Base-by-base conservation (phyloP, 495 filamentous ascomycete genomes). In the Cladorrhinum samala region DNA sequence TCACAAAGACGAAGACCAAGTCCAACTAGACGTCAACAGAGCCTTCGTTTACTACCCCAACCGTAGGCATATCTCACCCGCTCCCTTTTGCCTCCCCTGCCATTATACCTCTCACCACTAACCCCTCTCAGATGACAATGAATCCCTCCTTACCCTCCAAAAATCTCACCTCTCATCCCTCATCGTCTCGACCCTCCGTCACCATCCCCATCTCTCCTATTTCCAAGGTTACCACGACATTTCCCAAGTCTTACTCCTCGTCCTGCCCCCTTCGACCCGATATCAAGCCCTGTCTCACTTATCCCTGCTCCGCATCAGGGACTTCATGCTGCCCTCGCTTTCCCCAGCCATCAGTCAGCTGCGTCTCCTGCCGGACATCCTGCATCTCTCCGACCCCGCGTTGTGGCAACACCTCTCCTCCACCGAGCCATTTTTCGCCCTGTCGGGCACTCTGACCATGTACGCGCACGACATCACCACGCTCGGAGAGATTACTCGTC, bases 161-260 rank as follows among this genome's bases (percentile, higher is more conserved):
- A 93, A 91, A 61, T 57, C 70, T 38, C 81, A 89, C 64, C 78
- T 96, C 19, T 89, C 84, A 13, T 67, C 78, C 51, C 72, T 96
- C 17, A 95, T 96, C 63, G 79, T 76, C 38, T 76, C 84, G 55
- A 79, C 90, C 17, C 78, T 96, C 20, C 80, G 93, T 16, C 77
- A 80, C 9, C 77, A 96, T 61, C 94, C 93, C 3, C 84, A 86
- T 73, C 83, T 98, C 11, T 87, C 82, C 70, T 98, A 98, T 70
- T 97, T 97, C 72, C 93, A 98, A 75, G 93, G 93, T 55, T 98
- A 95, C 69, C 93, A 98, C 65, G 93, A 98, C 70, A 96, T 98
- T 62, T 92, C 87, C 56, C 94, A 97, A 66, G 93, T 98, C n/a
- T 76, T 98, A 43, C 80, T 96, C 3, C 78, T 98, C 14, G 89